phyloP scores from a whole-genome alignment of 2,329 filamentous ascomycete species.

The Talaromyces sp. region DNA sequence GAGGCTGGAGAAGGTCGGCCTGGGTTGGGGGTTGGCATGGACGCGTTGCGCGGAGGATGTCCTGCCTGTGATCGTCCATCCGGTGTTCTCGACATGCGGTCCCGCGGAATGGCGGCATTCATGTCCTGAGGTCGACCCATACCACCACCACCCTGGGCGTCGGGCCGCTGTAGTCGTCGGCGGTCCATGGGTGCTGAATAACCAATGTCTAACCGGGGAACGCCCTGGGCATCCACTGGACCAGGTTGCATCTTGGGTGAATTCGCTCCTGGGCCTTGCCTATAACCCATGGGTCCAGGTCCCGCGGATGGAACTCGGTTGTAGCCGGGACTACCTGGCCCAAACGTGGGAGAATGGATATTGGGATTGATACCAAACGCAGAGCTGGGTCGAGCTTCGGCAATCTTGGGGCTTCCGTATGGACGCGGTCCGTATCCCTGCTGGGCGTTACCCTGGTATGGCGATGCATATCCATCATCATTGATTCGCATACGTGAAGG shows the following conservation, averaged over 20 bases:
- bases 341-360: constrained; percentile 37
- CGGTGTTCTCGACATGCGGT: constrained; percentile 22
- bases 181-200: constrained; percentile 44
- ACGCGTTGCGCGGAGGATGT: constrained; percentile 30
- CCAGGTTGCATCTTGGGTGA: constrained; percentile 25
- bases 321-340: constrained; percentile 16
- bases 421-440: constrained; percentile 27
- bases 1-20: constrained; percentile 35
- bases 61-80: constrained; percentile 23
- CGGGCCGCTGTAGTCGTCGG: constrained; percentile 39
- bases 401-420: constrained; percentile 29
- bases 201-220: constrained; percentile 42
- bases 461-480: constrained; percentile 24
- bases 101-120: not conserved
- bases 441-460: constrained; percentile 36
- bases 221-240: constrained; percentile 25
- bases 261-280: constrained; percentile 29
- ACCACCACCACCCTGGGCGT: constrained; percentile 14
- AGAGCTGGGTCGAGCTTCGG: constrained; percentile 40
- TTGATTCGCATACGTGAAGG: constrained; percentile 40
- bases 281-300: constrained; percentile 30
- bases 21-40: constrained; percentile 17
- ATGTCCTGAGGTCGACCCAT: constrained; percentile 11
- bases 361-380: constrained; percentile 48
- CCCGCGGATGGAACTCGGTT: constrained; percentile 14